These are phyloP conservation scores for Didymellaceae sp. DNA, from an alignment of 2,329 filamentous ascomycete genomes.

Conservation along the genomic window DNA sequence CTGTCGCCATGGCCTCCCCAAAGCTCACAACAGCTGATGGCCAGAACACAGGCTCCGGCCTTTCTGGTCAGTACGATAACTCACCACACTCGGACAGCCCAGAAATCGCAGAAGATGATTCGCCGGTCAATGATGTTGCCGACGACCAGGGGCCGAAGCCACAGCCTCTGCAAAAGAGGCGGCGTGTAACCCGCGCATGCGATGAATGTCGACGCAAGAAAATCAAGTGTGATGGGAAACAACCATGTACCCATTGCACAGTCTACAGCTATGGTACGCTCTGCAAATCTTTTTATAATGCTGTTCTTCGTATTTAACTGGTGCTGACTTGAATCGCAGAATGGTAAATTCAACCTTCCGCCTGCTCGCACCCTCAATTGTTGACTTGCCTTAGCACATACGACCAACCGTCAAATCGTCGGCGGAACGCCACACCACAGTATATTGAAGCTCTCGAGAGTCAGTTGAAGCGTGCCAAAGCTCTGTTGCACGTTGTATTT, in stretches of 20 bases:
- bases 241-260: slow-evolving; percentile 83
- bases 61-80: slow-evolving; percentile 34
- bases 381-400: slow-evolving; percentile 64
- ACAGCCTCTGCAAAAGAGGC: slow-evolving; percentile 50
- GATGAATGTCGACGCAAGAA: slow-evolving; percentile 56
- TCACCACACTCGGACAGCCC: slow-evolving; percentile 39
- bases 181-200: slow-evolving; percentile 54
- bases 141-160: slow-evolving; percentile 44
- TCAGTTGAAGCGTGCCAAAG: slow-evolving; percentile 82
- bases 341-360: slow-evolving; percentile 1
- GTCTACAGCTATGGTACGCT: slow-evolving; percentile 92
- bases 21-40: slow-evolving; percentile 41
- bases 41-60: slow-evolving; percentile 37
- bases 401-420: slow-evolving; percentile 90
- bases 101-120: slow-evolving; percentile 40
- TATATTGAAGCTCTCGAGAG: slow-evolving; percentile 90
- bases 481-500: slow-evolving; percentile 77
- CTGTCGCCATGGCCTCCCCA: slow-evolving; percentile 47
- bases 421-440: slow-evolving; percentile 88
- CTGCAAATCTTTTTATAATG: neutral
- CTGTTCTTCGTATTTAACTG: neutral
- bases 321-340: slow-evolving; percentile 13
- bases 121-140: slow-evolving; percentile 42
- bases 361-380: neutral
- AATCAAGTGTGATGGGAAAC: slow-evolving; percentile 62